phyloP scores from a whole-genome alignment of 1,284 basidiomycete genomes.

The Apiotrichum gamsii region DNA sequence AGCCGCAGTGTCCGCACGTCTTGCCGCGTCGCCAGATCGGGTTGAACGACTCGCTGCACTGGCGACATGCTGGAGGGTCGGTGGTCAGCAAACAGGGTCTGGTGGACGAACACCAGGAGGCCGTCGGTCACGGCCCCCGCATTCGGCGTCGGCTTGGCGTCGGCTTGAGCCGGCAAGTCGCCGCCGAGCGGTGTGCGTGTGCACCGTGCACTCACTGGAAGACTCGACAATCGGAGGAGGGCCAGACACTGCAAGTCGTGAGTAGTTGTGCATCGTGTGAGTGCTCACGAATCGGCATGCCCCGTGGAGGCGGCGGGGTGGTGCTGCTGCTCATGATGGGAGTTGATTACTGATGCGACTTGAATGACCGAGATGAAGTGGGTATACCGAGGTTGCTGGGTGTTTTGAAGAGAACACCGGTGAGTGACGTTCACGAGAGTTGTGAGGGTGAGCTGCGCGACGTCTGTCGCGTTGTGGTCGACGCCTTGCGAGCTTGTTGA shows the following conservation, averaged over 20 bases:
- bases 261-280: no score
- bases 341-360: background rate
- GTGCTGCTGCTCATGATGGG: background rate
- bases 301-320: conserved; percentile 10
- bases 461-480: no score
- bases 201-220: conserved; percentile 32
- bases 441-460: background rate
- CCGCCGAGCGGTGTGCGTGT: background rate
- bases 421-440: background rate
- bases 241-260: conserved; percentile 47
- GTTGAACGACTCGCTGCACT: conserved; percentile 44
- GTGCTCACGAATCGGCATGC: conserved; percentile 38
- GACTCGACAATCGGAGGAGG: conserved; percentile 43
- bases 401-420: background rate
- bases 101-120: no score
- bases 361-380: no score
- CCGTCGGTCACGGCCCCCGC: no score
- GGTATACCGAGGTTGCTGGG: background rate
- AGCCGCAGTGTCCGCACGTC: conserved; percentile 45
- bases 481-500: background rate
- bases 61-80: conserved; percentile 31
- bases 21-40: conserved; percentile 38
- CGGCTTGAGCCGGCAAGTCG: no score
- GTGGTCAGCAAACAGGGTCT: background rate
- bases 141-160: no score